Evolutionary conservation across 768 basidiomycete species (phyloP).

Genomic region (Cyathus striatus): DNA sequence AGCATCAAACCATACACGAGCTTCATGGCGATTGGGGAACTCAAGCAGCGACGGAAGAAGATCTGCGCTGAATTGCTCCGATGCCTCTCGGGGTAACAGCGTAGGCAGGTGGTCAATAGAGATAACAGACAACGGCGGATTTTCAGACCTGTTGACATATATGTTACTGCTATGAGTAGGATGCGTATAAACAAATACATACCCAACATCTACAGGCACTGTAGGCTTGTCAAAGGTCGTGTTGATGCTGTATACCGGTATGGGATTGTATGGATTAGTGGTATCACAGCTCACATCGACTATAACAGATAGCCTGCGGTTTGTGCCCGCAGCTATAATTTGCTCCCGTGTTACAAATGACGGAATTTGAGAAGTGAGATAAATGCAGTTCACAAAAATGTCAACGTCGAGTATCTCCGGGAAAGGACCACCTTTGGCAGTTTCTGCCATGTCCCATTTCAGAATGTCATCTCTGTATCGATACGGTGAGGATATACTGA

Average conservation of each 20-base stretch:
- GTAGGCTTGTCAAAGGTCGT: constrained; percentile 93
- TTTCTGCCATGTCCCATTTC: constrained; percentile 98
- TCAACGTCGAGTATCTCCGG: constrained; percentile 93
- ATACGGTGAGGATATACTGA: constrained; percentile 5
- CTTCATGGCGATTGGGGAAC: constrained; percentile 60
- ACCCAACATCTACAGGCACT: constrained; percentile 80
- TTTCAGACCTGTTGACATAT: constrained; percentile 58
- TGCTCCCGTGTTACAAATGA: constrained; percentile 73
- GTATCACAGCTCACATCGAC: constrained; percentile 99
- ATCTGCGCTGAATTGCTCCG: constrained; percentile 91
- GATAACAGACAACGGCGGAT: constrained; percentile 75
- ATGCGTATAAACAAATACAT: constrained; percentile 23
- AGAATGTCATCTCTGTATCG: constrained; percentile 75
- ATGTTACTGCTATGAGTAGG: constrained; percentile 12
- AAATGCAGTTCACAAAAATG: constrained; percentile 99
- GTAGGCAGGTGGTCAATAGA: constrained; percentile 98
- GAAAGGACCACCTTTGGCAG: constrained; percentile 95
- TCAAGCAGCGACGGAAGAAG: constrained; percentile 82
- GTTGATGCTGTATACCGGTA: constrained; percentile 91
- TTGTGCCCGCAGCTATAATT: constrained; percentile 65
- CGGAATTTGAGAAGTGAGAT: constrained; percentile 82
- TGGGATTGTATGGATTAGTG: constrained; percentile 96
- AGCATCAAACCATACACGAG: constrained; percentile 85
- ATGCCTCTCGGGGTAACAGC: constrained; percentile 90
- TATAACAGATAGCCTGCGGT: constrained; percentile 69